These are phyloP conservation scores for Glutinoglossum americanum DNA, from an alignment of 495 filamentous ascomycete species.

Conservation along the genomic window DNA sequence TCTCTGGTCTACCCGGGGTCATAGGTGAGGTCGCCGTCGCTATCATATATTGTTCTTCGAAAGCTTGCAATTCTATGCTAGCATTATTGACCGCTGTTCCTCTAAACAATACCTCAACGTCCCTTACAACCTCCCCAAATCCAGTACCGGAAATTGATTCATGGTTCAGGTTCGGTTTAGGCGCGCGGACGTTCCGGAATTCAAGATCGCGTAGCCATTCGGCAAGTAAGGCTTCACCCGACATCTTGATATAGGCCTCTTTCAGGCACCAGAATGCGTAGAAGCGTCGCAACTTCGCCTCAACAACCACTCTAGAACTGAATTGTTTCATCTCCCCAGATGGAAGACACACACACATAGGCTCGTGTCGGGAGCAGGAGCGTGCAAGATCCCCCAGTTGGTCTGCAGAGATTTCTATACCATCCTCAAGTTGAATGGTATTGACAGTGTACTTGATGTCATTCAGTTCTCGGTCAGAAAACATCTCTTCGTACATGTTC, in stretches of 20 bases:
- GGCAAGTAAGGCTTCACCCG: slow-evolving; percentile 68
- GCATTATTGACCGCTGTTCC: slow-evolving; percentile 28
- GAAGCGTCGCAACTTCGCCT: slow-evolving; percentile 49
- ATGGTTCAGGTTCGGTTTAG: slow-evolving; percentile 18
- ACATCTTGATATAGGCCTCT: slow-evolving; percentile 88
- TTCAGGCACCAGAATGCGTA: slow-evolving; percentile 79
- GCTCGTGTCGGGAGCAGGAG: slow-evolving; percentile 11
- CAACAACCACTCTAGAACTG: slow-evolving; percentile 20
- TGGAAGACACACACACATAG: slow-evolving; percentile 11
- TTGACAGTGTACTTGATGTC: slow-evolving; percentile 29
- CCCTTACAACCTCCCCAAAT: slow-evolving; percentile 30
- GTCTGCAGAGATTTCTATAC: slow-evolving; percentile 12
- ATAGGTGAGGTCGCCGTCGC: slow-evolving; percentile 25
- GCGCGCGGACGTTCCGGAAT: slow-evolving; percentile 40
- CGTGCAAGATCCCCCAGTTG: slow-evolving; percentile 16
- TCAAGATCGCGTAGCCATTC: slow-evolving; percentile 51
- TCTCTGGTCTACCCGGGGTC: background rate
- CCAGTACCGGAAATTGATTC: slow-evolving; percentile 8
- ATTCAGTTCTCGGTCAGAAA: slow-evolving; percentile 33
- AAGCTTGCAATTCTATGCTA: slow-evolving; percentile 35
- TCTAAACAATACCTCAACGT: slow-evolving; percentile 30
- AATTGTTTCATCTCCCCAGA: slow-evolving; percentile 11
- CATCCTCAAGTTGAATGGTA: slow-evolving; percentile 7
- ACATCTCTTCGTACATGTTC: slow-evolving; percentile 60
- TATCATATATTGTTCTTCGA: slow-evolving; percentile 40